Evolutionary conservation across 371 early-diverging fungal species (phyloP).

Genomic region (Mucor indicus): DNA sequence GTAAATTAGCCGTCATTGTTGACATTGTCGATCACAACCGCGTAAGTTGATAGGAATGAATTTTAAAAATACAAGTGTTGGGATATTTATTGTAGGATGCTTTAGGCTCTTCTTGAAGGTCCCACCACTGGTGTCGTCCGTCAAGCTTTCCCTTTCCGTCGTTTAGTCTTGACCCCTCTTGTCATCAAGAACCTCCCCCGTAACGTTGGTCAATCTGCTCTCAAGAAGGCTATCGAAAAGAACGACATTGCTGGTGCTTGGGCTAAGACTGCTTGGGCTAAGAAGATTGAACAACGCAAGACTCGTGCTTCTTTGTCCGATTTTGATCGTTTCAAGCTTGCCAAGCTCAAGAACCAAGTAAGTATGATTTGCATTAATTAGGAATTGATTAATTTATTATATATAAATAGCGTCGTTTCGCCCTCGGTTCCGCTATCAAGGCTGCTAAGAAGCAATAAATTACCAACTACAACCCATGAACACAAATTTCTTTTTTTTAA

Average conservation of each 20-base stretch:
- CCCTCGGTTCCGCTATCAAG: slow-evolving; percentile 36
- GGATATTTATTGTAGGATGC: not conserved
- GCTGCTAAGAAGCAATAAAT: slow-evolving; percentile 46
- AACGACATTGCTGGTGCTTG: slow-evolving; percentile 77
- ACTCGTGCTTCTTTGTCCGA: slow-evolving; percentile 83
- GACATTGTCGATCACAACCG: slow-evolving; percentile 99
- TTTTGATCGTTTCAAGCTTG: slow-evolving; percentile 97
- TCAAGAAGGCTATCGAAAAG: slow-evolving; percentile 86
- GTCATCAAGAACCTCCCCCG: slow-evolving; percentile 88
- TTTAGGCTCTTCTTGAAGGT: slow-evolving; percentile 92
- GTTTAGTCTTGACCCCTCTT: slow-evolving; percentile 86
- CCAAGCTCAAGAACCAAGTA: slow-evolving; percentile 82
- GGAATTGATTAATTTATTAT: not conserved
- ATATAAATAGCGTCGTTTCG: slow-evolving; percentile 39
- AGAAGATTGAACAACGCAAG: slow-evolving; percentile 85
- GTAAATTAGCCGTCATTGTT: slow-evolving; percentile 97
- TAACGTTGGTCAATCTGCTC: slow-evolving; percentile 69
- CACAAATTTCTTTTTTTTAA: not conserved
- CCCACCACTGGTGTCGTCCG: slow-evolving; percentile 95
- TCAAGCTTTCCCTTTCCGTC: slow-evolving; percentile 84
- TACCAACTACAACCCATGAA: not conserved
- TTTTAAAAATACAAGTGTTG: too few relatives aligned
- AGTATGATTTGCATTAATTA: too few relatives aligned
- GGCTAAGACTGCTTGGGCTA: slow-evolving; percentile 90
- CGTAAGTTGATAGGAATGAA: slow-evolving; percentile 33